Conservation (phyloP, 768 basidiomycete genomes). For the Tricholomella constricta region DNA sequence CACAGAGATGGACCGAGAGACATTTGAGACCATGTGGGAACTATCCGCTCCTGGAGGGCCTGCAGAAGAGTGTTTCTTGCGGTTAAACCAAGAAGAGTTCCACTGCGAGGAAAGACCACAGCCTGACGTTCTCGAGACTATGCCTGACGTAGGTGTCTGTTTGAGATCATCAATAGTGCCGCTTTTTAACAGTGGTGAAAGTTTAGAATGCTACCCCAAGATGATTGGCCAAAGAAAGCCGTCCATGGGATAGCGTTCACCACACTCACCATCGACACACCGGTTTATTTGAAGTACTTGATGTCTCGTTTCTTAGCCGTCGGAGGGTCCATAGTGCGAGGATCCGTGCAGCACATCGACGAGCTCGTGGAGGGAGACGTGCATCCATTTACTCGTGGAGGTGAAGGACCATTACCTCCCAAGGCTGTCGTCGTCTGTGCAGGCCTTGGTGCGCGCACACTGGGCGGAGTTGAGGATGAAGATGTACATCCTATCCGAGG, state of each 20-base stretch:
- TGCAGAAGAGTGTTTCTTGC: slow-evolving; percentile 64
- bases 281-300: slow-evolving; percentile 66
- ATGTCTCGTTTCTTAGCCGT: slow-evolving; percentile 53
- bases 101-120: slow-evolving; percentile 40
- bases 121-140: slow-evolving; percentile 44
- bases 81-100: slow-evolving; percentile 62
- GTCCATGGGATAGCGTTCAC: slow-evolving; percentile 53
- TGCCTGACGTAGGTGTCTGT: slow-evolving; percentile 48
- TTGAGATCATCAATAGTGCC: neutral
- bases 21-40: slow-evolving; percentile 71
- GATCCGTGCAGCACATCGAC: slow-evolving; percentile 59
- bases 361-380: slow-evolving; percentile 61
- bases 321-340: slow-evolving; percentile 58
- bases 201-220: slow-evolving; percentile 35
- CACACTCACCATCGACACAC: slow-evolving; percentile 65
- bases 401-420: slow-evolving; percentile 23
- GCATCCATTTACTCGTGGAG: slow-evolving; percentile 26
- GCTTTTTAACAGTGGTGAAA: slow-evolving; percentile 7
- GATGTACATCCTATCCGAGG: slow-evolving; percentile 74
- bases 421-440: slow-evolving; percentile 67
- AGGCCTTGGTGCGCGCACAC: slow-evolving; percentile 67
- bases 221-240: slow-evolving; percentile 33
- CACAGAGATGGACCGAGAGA: slow-evolving; percentile 66
- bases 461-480: slow-evolving; percentile 77
- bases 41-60: slow-evolving; percentile 58